Evolutionary conservation across 106 monocot genomes (phyloP), one percentile per base, ranked within the genome.

Genomic region (Platanthera zijinensis): DNA sequence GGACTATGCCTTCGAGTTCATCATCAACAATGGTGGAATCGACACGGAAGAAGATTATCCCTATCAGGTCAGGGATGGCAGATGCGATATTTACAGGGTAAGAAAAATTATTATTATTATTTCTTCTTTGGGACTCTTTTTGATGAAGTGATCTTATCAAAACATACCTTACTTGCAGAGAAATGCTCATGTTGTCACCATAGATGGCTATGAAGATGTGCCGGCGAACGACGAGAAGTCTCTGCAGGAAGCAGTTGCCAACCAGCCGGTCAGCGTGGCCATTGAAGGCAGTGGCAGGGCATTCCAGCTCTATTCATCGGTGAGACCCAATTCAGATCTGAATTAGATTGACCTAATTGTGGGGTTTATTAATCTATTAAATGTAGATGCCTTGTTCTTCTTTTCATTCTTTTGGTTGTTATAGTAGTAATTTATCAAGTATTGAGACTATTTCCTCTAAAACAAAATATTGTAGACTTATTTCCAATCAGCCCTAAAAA

Each of bases 1-100:
- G 91, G 91, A 92, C 78, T 74, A 88, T 49, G 91, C 84, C 5
- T 92, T 92, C 47, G 57, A 88, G 30, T 92, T 92, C 79, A 92
- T 92, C 51, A 83, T 88, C 52, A 81, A 75, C 39, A 92, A 92
- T 63, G 88, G 88, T 7, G 91, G 91, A 10, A 84, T 92, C 11
- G 91, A 92, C 67, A 80, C 86, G 0, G 91, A 92, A 53, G 74
- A 86, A 1, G 91, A 92, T 28, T 92, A 92, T 51, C 88, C 91
- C n/a, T 92, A 86, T 52, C 75, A 74, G 22, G 83, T 28, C 50
- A 28, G 8, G 9, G 81, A 78, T 39, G 80, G 80, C 61, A 39
- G 11, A 22, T 86, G 86, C 77, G 86, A 86, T 53, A 47, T 21
- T 1, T 52, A 75, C 53, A 83, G 80, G 78, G 86, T 86, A 72